phyloP scores from a whole-genome alignment of 768 basidiomycete species.

The Candolleomyces aberdarensis region DNA sequence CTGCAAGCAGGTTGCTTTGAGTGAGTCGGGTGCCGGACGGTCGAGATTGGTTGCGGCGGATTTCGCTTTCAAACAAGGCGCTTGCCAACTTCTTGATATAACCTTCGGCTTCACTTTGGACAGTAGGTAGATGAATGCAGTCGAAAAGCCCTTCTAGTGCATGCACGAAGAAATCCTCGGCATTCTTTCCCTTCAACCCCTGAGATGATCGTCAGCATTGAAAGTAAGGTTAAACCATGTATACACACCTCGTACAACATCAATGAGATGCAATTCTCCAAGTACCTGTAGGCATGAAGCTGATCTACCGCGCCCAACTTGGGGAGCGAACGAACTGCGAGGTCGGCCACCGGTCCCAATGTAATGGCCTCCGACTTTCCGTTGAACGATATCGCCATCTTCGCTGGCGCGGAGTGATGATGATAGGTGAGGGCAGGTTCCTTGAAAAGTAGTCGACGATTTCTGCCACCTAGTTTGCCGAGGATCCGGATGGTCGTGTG shows the following conservation, averaged over 20 bases:
- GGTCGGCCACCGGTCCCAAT: slow-evolving; percentile 57
- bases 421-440: slow-evolving; percentile 75
- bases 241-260: slow-evolving; percentile 70
- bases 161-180: slow-evolving; percentile 68
- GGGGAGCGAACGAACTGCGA: slow-evolving; percentile 63
- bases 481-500: slow-evolving; percentile 95
- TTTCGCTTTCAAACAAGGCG: slow-evolving; percentile 72
- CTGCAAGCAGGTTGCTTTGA: slow-evolving; percentile 57
- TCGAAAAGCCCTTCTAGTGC: slow-evolving; percentile 79
- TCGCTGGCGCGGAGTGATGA: slow-evolving; percentile 67
- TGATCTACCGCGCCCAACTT: slow-evolving; percentile 51
- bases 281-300: slow-evolving; percentile 57
- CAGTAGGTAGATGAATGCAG: slow-evolving; percentile 65
- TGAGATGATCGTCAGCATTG: slow-evolving; percentile 24
- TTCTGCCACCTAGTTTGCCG: slow-evolving; percentile 94
- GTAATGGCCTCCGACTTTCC: slow-evolving; percentile 63
- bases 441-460: slow-evolving; percentile 79
- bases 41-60: slow-evolving; percentile 55
- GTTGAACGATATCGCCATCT: slow-evolving; percentile 69
- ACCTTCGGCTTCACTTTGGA: slow-evolving; percentile 63
- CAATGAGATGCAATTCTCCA: slow-evolving; percentile 70
- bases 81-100: slow-evolving; percentile 69
- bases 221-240: neutral
- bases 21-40: slow-evolving; percentile 50
- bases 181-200: slow-evolving; percentile 71